Base-by-base conservation (phyloP, 768 basidiomycete species). In the Tricholoma bakamatsutake region DNA sequence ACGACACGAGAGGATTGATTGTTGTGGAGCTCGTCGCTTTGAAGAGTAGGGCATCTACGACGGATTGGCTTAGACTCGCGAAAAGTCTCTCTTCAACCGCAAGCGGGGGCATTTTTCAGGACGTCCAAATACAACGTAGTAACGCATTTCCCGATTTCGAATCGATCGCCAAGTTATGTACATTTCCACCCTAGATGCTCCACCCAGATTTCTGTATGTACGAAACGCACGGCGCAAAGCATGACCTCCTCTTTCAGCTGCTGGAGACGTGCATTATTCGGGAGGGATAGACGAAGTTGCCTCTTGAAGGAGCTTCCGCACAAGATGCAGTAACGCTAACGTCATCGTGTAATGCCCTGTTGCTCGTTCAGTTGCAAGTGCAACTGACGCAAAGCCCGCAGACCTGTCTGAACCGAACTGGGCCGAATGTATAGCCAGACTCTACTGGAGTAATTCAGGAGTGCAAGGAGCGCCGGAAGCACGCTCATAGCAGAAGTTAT, bases 381-480 rank as follows among this genome's bases (percentile, higher is more conserved):
- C 81, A 42, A 80, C 75, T 3, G 85, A 82, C 4, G 82, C 82
- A 57, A 82, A 81, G 9, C 81, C 84, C 30, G 76, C 70, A 5
- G 71, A 66, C 43, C 75, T 75, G 24, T 82, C 83, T 5, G 83
- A 76, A 15, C 88, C 87, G 62, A 96, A 92, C 27, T 88, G 5
- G 88, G 87, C 11, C 92, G 85, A 17, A 95, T 80, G 63, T 89
- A 94, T 9, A 93, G 74, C 93, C 93, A 96, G 21, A 95, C 89
- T 2, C 88, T 80, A 60, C 83, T 82, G n/a, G 90, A 88, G 63
- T 87, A 87, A 45, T 75, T 77, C 1, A 88, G 89, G 12, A 90
- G 71, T 1, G 84, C 81, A 34, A 94, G 78, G 30, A 95, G 77
- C 0, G 86, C 86, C 4, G 89, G 78, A 17, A 96, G 79, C 11